These are phyloP conservation scores for Paratrypanosoma confusum DNA, from an alignment of 208 protist genomes.

Conservation along the genomic window DNA sequence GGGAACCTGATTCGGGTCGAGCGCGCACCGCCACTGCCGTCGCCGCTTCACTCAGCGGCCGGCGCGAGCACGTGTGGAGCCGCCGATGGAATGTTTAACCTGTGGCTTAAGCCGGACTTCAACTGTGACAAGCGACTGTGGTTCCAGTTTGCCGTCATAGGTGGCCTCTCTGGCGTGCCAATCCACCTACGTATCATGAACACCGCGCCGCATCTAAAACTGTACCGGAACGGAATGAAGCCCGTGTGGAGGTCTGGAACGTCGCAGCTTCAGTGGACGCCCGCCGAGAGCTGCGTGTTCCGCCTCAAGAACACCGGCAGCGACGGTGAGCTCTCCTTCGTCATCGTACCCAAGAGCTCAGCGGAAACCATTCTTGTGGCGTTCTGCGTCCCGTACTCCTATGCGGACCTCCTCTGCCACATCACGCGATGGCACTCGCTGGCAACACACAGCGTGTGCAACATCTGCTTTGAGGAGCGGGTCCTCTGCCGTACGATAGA, in stretches of 20 bases:
- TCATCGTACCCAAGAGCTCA: conserved; percentile 28
- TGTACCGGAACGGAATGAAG: conserved; percentile 72
- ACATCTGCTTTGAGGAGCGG: conserved; percentile 75
- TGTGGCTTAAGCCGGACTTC: conserved; percentile 74
- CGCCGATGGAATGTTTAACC: conserved; percentile 14
- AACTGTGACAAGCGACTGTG: conserved; percentile 72
- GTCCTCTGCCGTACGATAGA: conserved; percentile 69
- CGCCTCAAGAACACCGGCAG: conserved; percentile 33
- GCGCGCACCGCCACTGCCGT: conserved; percentile 17
- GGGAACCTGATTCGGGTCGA: conserved; percentile 80
- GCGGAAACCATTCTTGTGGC: conserved; percentile 65
- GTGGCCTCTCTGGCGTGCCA: conserved; percentile 20
- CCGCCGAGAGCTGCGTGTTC: conserved; percentile 64
- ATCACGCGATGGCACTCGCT: conserved; percentile 67
- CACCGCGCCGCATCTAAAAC: conserved; percentile 59
- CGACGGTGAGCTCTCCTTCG: conserved; percentile 66
- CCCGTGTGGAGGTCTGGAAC: conserved; percentile 65
- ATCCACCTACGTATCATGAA: conserved; percentile 64
- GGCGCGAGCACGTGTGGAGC: not conserved
- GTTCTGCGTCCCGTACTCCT: conserved; percentile 81
- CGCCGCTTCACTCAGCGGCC: conserved; percentile 2
- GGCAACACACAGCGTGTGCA: conserved; percentile 28
- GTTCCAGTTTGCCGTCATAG: conserved; percentile 73
- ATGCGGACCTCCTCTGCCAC: conserved; percentile 76
- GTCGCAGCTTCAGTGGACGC: conserved; percentile 31